phyloP scores from a whole-genome alignment of 2,329 filamentous ascomycete species.

The Coniella vitis region DNA sequence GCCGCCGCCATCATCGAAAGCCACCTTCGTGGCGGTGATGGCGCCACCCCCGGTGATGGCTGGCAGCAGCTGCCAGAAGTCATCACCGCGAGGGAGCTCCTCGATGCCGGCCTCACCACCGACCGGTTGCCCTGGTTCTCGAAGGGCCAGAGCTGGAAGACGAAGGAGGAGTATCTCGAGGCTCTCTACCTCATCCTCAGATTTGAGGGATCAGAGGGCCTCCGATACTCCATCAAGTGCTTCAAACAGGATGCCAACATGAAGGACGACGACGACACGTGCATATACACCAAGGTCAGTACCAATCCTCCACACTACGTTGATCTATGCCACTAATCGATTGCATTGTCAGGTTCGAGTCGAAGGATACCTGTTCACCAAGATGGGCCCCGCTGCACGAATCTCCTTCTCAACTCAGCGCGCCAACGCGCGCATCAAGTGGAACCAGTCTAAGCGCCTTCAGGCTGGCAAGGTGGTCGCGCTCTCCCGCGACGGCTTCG shows the following conservation, averaged over 20 bases:
- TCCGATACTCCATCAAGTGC: conserved; percentile 58
- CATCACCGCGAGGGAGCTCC: conserved; percentile 47
- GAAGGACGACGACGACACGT: conserved; percentile 50
- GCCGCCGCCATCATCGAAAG: conserved; percentile 3
- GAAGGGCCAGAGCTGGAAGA: conserved; percentile 49
- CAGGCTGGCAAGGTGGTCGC: conserved; percentile 47
- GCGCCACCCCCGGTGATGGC: background rate
- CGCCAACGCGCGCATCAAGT: conserved; percentile 60
- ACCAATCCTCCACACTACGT: background rate
- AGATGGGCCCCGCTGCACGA: conserved; percentile 56
- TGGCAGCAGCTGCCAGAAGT: conserved; percentile 41
- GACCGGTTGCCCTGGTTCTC: conserved; percentile 43
- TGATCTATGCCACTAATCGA: background rate
- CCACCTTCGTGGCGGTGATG: background rate
- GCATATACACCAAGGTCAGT: conserved; percentile 64
- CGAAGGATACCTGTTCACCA: conserved; percentile 56
- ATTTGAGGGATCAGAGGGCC: conserved; percentile 63
- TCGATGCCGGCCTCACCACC: conserved; percentile 24
- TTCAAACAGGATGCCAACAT: conserved; percentile 47
- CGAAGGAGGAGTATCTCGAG: conserved; percentile 59
- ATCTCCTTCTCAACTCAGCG: conserved; percentile 64
- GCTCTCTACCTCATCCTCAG: conserved; percentile 70
- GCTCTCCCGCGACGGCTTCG: conserved; percentile 55
- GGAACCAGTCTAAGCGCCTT: conserved; percentile 48
- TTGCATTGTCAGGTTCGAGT: conserved; percentile 51